Conservation (phyloP, 352 stramenopile genomes). For the Phytopythium cucurbitacearum region DNA sequence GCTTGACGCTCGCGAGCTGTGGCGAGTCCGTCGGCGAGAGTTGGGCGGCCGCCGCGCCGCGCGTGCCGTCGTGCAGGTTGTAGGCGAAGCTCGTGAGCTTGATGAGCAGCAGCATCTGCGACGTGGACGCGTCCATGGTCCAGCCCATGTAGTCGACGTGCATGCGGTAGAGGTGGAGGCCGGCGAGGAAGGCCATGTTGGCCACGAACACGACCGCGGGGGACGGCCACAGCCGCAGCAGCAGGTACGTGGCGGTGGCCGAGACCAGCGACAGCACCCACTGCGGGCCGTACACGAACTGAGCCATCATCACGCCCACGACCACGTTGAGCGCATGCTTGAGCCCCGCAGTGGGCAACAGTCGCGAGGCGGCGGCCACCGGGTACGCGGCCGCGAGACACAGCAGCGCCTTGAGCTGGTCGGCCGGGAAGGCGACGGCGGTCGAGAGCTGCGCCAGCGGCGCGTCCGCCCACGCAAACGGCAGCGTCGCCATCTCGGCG, state of each 20-base stretch:
- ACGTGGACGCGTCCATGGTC: slow-evolving; percentile 81
- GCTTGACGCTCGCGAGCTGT: slow-evolving; percentile 25
- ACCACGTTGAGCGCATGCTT: slow-evolving; percentile 93
- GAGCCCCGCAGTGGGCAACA: slow-evolving; percentile 66
- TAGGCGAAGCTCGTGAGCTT: slow-evolving; percentile 97
- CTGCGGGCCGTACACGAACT: slow-evolving; percentile 89
- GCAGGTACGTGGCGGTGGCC: slow-evolving; percentile 86
- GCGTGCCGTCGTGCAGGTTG: slow-evolving; percentile 93
- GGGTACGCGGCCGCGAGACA: slow-evolving; percentile 93
- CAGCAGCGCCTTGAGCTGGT: slow-evolving; percentile 80
- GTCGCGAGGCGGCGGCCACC: slow-evolving; percentile 86
- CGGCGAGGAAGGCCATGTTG: slow-evolving; percentile 91
- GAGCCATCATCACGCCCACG: slow-evolving; percentile 90
- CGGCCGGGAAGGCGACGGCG: slow-evolving; percentile 32
- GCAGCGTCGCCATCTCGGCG: slow-evolving; percentile 36
- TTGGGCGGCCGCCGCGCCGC: slow-evolving; percentile 36
- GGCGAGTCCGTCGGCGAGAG: slow-evolving; percentile 23
- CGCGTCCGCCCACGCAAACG: slow-evolving; percentile 42
- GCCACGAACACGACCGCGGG: slow-evolving; percentile 89
- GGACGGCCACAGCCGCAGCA: slow-evolving; percentile 46
- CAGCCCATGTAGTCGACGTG: slow-evolving; percentile 95
- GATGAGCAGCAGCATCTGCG: slow-evolving; percentile 95
- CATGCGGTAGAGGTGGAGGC: slow-evolving; percentile 93
- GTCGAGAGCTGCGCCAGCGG: slow-evolving; percentile 33
- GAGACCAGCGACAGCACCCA: slow-evolving; percentile 96